Evolutionary conservation across 2,329 filamentous ascomycete species (phyloP), one percentile per base, ranked within the genome.

Genomic region (Aspergillus nomiae): DNA sequence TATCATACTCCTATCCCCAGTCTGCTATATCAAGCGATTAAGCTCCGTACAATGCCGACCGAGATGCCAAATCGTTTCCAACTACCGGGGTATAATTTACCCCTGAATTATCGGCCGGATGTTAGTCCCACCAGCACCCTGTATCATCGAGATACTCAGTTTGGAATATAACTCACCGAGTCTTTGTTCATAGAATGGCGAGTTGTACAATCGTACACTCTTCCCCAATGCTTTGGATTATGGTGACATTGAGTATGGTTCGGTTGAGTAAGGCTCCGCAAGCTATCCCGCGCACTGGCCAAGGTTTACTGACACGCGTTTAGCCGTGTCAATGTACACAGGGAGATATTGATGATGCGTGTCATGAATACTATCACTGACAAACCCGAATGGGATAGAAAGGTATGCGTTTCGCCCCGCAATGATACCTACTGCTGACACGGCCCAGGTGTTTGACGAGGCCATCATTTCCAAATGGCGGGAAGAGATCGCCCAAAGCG

Each of bases 361-460:
- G 63, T 80, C 24, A 80, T 83, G 74, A 74, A 81, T 41, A 59
- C 65, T 3, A 75, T 83, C 28, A 81, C 79, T 0, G 80, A 83
- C 46, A 82, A 82, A 59, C 69, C 69, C 0, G 67, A 77, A 1
- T 83, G 81, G 81, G 65, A 80, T 0, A 62, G 64, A 24, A 82
- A 83, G 63, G 73, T 82, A 45, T 3, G 41, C 21, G 41, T 82
- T 78, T 78, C 64, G 78, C 3, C 62, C 64, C 24, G 81, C 81
- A 61, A 73, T 63, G 3, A 73, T 78, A 51, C 68, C 19, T 34
- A 64, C 1, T 30, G 11, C 16, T 32, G 5, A 51, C 21, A 19
- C 16, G 6, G 5, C 2, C 1, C 24, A 67, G 69, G 50, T 76
- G 3, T 78, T 78, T 59, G 71, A 82, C 59, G 70, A 78, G 3